Conservation (phyloP, 176 grass and related monocot genomes). For the Carex littledalei region DNA sequence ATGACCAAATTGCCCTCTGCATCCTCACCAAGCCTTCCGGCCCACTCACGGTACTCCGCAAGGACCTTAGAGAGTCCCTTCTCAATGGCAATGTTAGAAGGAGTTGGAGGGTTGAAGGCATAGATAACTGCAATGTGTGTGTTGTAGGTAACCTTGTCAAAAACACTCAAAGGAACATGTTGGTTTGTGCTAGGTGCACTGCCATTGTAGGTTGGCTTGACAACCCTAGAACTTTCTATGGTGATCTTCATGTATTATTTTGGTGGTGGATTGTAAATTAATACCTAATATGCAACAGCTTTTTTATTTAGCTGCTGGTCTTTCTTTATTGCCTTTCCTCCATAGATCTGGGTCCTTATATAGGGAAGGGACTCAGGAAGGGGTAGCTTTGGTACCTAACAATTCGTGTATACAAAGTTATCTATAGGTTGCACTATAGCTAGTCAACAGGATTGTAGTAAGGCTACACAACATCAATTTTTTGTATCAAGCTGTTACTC, state of each 20-base stretch:
- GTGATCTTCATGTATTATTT: too few relatives aligned
- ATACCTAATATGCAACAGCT: neutral
- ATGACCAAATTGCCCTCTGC: constrained; percentile 14
- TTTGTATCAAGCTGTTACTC: too few relatives aligned
- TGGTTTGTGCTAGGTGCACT: too few relatives aligned
- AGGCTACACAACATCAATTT: too few relatives aligned
- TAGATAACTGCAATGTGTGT: constrained; percentile 38
- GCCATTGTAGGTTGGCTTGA: too few relatives aligned
- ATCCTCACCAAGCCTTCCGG: constrained; percentile 23
- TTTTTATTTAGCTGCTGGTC: neutral
- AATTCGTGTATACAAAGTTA: neutral
- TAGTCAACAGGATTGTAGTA: too few relatives aligned
- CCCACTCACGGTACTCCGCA: constrained; percentile 31
- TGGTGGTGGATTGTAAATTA: neutral
- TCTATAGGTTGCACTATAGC: too few relatives aligned
- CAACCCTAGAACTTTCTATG: too few relatives aligned
- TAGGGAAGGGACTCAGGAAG: neutral
- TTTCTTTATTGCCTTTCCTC: neutral
- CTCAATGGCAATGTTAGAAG: constrained; percentile 34
- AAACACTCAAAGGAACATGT: neutral
- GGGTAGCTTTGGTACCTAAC: neutral
- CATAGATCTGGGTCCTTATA: neutral
- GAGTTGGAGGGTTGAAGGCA: constrained; percentile 20
- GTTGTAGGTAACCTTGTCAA: constrained; percentile 38
- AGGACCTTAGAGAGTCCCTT: constrained; percentile 32